These are phyloP conservation scores for Phaeolepiota aurea DNA, from an alignment of 768 basidiomycete genomes.

Conservation along the genomic window DNA sequence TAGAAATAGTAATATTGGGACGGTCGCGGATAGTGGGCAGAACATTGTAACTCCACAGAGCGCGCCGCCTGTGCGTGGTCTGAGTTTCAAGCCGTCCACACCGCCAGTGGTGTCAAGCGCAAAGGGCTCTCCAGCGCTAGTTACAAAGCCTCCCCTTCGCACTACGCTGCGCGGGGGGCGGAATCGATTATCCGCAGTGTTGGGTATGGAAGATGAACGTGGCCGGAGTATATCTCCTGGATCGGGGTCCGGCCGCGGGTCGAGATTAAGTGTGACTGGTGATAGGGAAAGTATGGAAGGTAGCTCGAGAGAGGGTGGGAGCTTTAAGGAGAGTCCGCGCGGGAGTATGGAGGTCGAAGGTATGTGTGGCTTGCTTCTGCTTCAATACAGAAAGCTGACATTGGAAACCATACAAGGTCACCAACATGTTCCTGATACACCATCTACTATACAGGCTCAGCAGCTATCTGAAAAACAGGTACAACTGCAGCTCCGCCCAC, in stretches of 20 bases:
- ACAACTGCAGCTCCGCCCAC: slow-evolving; percentile 25
- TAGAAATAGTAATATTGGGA: slow-evolving; percentile 17
- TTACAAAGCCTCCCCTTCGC: not conserved
- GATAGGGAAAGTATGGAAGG: not conserved
- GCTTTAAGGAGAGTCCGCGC: not conserved
- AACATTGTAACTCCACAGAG: slow-evolving; percentile 10
- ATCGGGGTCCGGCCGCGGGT: no score
- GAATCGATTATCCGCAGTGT: not conserved
- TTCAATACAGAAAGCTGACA: no score
- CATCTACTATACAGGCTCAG: not conserved
- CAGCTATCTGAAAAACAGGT: slow-evolving; percentile 17
- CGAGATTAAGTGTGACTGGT: no score
- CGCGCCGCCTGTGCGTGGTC: slow-evolving; percentile 1
- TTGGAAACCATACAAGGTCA: no score
- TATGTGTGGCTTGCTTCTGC: no score
- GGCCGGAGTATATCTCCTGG: not conserved
- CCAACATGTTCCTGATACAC: not conserved
- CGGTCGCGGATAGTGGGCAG: no score
- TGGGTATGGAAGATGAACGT: not conserved
- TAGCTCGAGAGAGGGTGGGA: not conserved
- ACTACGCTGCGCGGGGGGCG: not conserved
- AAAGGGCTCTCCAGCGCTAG: not conserved
- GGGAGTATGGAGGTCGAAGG: not conserved
- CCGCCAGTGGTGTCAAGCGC: not conserved
- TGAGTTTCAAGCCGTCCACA: slow-evolving; percentile 1